phyloP scores from a whole-genome alignment of 345 rosid species.

The Brassica carinata region DNA sequence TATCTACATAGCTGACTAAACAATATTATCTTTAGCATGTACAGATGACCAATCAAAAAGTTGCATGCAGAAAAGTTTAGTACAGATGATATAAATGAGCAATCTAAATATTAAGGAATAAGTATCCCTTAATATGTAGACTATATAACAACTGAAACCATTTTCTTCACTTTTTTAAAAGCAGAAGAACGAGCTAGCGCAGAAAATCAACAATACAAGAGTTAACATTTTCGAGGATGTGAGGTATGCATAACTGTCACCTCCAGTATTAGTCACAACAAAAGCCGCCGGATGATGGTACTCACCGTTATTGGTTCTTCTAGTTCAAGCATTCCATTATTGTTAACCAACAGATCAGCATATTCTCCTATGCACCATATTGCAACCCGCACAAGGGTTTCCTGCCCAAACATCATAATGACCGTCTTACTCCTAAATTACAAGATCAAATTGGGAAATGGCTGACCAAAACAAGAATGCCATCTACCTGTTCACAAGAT shows the following conservation, averaged over 20 bases:
- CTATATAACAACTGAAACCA: slow-evolving; percentile 13
- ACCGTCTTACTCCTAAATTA: slow-evolving; percentile 28
- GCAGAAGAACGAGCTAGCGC: slow-evolving; percentile 2
- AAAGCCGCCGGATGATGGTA: slow-evolving; percentile 35
- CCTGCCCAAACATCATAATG: slow-evolving; percentile 52
- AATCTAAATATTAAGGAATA: slow-evolving; percentile 9
- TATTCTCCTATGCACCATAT: slow-evolving; percentile 98
- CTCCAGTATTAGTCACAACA: slow-evolving; percentile 21
- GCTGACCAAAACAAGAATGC: slow-evolving; percentile 15
- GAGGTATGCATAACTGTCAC: slow-evolving; percentile 1
- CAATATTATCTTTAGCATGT: slow-evolving; percentile 12
- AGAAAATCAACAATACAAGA: slow-evolving; percentile 12
- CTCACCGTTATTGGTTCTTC: slow-evolving; percentile 92
- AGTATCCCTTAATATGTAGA: background rate
- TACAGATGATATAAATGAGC: background rate
- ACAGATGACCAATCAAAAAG: slow-evolving; percentile 3
- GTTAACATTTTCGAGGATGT: slow-evolving; percentile 9
- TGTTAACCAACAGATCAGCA: slow-evolving; percentile 88
- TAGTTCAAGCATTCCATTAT: slow-evolving; percentile 74
- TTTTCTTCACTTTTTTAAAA: slow-evolving; percentile 16
- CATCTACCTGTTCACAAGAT: slow-evolving; percentile 76
- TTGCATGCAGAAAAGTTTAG: slow-evolving; percentile 10
- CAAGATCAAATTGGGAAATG: slow-evolving; percentile 29
- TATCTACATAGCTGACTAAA: slow-evolving; percentile 12
- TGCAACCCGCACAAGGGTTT: slow-evolving; percentile 89